phyloP scores from a whole-genome alignment of 1,284 basidiomycete genomes.

The Rhodotorula sp. region DNA sequence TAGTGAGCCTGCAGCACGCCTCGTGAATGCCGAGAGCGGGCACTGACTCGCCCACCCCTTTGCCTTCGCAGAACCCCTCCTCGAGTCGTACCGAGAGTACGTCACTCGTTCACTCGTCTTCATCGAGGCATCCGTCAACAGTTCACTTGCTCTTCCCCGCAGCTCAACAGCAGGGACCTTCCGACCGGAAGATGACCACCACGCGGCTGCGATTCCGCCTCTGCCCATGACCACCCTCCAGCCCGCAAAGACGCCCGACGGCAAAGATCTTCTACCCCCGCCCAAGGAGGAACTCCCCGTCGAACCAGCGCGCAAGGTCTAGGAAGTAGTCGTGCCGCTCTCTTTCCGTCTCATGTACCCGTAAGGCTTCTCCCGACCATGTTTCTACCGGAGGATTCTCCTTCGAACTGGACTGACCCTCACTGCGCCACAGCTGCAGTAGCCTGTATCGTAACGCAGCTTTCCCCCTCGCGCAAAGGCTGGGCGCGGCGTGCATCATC shows the following conservation, averaged over 20 bases:
- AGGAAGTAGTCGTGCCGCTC: too few species aligned
- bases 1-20: constrained; percentile 5
- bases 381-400: too few species aligned
- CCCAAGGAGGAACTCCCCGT: constrained; percentile 9
- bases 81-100: constrained; percentile 31
- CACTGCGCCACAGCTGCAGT: too few species aligned
- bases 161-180: constrained; percentile 36
- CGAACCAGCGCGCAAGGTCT: constrained; percentile 1
- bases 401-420: too few species aligned
- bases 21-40: too few species aligned
- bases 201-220: constrained; percentile 32
- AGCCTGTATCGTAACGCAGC: too few species aligned
- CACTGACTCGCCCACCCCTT: neutral
- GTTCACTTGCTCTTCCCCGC: neutral
- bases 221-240: constrained; percentile 27
- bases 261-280: constrained; percentile 19
- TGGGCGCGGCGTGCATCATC: too few species aligned
- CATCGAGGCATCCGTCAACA: neutral
- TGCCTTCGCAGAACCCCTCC: constrained; percentile 31
- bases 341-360: neutral
- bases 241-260: constrained; percentile 28
- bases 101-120: neutral
- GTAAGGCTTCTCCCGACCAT: neutral
- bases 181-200: constrained; percentile 38
- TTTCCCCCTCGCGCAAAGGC: too few species aligned